Percentiles rank a stretch among this genome's conserved stretches.
These are phyloP conservation scores for Closterium sp. DNA, from an alignment of 139 green algal species.

Conservation along the genomic window DNA sequence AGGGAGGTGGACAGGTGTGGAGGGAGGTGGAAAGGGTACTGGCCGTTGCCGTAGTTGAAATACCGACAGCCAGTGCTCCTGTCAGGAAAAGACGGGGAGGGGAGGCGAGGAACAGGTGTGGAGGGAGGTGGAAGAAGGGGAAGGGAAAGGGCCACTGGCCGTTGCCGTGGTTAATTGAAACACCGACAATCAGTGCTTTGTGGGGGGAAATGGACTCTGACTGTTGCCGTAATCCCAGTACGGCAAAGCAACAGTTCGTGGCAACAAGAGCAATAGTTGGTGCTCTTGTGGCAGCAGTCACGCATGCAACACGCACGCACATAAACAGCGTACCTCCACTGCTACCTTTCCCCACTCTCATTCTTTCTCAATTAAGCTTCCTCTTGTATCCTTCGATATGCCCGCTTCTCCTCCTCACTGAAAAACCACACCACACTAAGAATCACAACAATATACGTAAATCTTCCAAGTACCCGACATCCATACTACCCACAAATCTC, in stretches of 20 bases:
- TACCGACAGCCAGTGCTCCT: constrained; percentile 45
- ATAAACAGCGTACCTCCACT: too few relatives aligned
- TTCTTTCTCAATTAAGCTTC: constrained; percentile 22
- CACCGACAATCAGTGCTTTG: constrained; percentile 43
- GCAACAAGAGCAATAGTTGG: too few relatives aligned
- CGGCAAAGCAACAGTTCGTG: too few relatives aligned
- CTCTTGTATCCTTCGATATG: constrained; percentile 31
- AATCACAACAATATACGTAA: constrained; percentile 16
- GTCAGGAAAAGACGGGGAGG: background rate
- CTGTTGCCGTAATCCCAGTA: constrained; percentile 47
- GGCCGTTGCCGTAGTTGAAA: constrained; percentile 52
- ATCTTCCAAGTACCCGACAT: too few relatives aligned
- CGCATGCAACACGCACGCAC: too few relatives aligned
- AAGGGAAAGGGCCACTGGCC: background rate
- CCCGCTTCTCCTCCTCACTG: too few relatives aligned
- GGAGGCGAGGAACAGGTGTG: background rate
- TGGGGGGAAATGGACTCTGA: constrained; percentile 42
- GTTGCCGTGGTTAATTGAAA: constrained; percentile 19
- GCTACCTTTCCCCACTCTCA: too few relatives aligned
- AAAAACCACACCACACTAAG: constrained; percentile 34
- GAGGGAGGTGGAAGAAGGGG: background rate
- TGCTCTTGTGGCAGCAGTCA: too few relatives aligned
- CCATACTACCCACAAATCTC: too few relatives aligned
- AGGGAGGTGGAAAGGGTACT: constrained; percentile 50
- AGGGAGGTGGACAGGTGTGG: constrained; percentile 50